Evolutionary conservation across 139 green algal species (phyloP).

Genomic region (Chlorella sorokiniana): DNA sequence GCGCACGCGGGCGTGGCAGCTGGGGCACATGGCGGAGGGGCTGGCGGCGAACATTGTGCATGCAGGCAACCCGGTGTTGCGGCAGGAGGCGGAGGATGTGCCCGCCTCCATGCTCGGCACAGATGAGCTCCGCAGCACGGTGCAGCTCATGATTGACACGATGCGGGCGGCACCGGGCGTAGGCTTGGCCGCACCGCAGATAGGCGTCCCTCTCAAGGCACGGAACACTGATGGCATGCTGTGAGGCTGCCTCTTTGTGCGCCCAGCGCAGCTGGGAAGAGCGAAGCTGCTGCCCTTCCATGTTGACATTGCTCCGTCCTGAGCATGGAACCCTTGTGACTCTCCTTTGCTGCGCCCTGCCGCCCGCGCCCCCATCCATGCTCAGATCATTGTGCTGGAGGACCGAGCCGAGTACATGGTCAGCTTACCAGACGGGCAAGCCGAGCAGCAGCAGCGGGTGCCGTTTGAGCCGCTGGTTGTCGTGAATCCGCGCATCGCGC

Average conservation of each 20-base stretch:
- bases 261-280: too few relatives aligned
- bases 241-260: background rate
- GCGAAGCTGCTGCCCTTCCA: too few relatives aligned
- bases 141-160: constrained; percentile 25
- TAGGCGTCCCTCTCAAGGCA: constrained; percentile 32
- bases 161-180: constrained; percentile 42
- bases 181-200: constrained; percentile 44
- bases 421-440: background rate
- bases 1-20: background rate
- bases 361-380: background rate
- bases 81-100: constrained; percentile 28
- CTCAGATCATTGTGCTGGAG: constrained; percentile 44
- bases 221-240: background rate
- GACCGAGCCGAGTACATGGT: constrained; percentile 35
- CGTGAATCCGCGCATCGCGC: constrained; percentile 24
- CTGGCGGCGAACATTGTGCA: background rate
- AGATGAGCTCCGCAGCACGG: constrained; percentile 28
- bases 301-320: too few relatives aligned
- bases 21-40: background rate
- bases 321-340: too few relatives aligned
- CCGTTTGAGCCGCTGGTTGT: constrained; percentile 29
- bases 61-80: background rate
- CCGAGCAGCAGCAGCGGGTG: constrained; percentile 16
- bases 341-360: background rate
- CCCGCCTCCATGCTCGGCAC: constrained; percentile 20